Percentiles rank a stretch among this genome's conserved stretches.
phyloP scores from a whole-genome alignment of 139 green algal genomes.

The Pseudopediastrum boryanum region DNA sequence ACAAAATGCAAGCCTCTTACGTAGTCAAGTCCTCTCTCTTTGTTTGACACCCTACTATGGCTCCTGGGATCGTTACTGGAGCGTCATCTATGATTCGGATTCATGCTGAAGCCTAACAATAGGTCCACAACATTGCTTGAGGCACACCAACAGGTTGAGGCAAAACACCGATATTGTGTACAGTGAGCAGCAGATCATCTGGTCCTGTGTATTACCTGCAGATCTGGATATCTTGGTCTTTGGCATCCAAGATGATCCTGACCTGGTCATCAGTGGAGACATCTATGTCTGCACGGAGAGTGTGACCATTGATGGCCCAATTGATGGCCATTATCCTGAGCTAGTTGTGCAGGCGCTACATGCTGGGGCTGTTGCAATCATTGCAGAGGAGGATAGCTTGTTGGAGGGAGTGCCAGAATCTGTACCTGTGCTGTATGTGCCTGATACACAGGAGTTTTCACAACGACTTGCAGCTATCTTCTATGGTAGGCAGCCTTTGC shows the following conservation, averaged over 20 bases:
- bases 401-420: slow-evolving; percentile 38
- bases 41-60: too few species aligned
- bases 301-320: neutral
- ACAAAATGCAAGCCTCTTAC: too few species aligned
- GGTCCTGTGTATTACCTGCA: too few species aligned
- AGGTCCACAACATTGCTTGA: too few species aligned
- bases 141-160: too few species aligned
- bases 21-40: too few species aligned
- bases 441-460: slow-evolving; percentile 45
- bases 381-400: slow-evolving; percentile 38
- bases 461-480: slow-evolving; percentile 65
- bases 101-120: too few species aligned
- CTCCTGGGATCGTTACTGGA: too few species aligned
- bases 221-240: slow-evolving; percentile 20
- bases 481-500: slow-evolving; percentile 46
- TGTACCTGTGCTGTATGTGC: slow-evolving; percentile 53
- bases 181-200: too few species aligned
- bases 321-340: neutral
- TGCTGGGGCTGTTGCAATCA: slow-evolving; percentile 34
- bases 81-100: too few species aligned
- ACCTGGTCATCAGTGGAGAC: slow-evolving; percentile 34
- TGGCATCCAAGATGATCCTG: slow-evolving; percentile 22
- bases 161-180: too few species aligned
- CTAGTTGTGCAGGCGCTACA: slow-evolving; percentile 26
- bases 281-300: slow-evolving; percentile 56